Evolutionary conservation across 2,329 filamentous ascomycete species (phyloP), one percentile per base, ranked within the genome.

Genomic region (Curvularia eragrostidis): DNA sequence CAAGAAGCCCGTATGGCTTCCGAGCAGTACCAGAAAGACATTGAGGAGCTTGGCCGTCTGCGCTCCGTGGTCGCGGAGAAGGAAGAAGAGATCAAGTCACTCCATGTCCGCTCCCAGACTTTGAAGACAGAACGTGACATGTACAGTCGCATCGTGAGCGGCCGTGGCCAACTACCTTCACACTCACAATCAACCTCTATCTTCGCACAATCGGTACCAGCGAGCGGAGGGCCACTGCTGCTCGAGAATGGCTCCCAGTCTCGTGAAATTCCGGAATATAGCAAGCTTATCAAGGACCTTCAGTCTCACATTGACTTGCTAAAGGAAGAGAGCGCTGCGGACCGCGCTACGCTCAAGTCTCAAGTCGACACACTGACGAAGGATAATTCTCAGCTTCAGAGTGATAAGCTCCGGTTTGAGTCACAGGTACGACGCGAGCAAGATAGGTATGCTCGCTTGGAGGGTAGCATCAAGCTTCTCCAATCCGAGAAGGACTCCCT

Each of bases 111-210:
- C 56, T 91, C 93, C 63, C 91, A 97, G 80, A 96, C 91, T 75
- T 97, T 96, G 75, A 92, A 95, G 74, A 91, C 93, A 69, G 95
- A 99, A 79, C 89, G 95, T 61, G 94, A 99, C 74, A 97, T 97
- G 87, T 98, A 97, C 88, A 89, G 94, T 21, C 92, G 93, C 51
- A 93, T 98, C 82, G 85, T 97, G 28, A 91, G 94, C 65, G 91
- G 95, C 61, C 84, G 87, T 56, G 86, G 87, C 18, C 85, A 87
- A 56, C 57, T 84, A 77, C 88, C 79, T 74, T 82, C 71, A 19
- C 58, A 61, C 28, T 55, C 63, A 15, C 65, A 70, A 28, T 48
- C 50, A 7, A 61, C 55, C 10, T 64, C 63, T 9, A 50, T 56
- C 3, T 70, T 70, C 51, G 67, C 61, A 8, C 63, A 66, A n/a